Evolutionary conservation across 176 grass and related monocot genomes (phyloP), one percentile per base, ranked within the genome.

Genomic region (Stipa capillata): DNA sequence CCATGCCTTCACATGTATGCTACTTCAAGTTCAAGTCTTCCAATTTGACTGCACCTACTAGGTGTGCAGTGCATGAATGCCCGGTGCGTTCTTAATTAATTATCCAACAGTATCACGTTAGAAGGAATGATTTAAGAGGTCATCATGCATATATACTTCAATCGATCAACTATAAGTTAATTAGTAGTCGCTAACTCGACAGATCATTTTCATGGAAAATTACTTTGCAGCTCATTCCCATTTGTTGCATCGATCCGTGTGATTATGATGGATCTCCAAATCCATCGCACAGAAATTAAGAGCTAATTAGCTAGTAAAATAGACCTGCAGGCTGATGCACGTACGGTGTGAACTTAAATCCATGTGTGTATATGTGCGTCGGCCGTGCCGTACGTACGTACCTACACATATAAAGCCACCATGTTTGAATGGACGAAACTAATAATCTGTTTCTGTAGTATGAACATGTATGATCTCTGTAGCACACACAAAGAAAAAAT

Each of bases 361-460:
- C 54, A 39, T 48, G 35, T 37, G 50, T 65, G 41, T 69, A 12
- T n/a, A n/a, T n/a, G n/a, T n/a, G n/a, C n/a, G n/a, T n/a, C n/a
- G n/a, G n/a, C n/a, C n/a, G n/a, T n/a, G 21, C 77, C 63, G 86
- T 77, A 76, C n/a, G n/a, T n/a, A 68, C 59, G 40, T 72, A 84
- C 40, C 50, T 61, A 45, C 51, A 40, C 47, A 27, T 27, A n/a
- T 17, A 12, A 52, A 45, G 25, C 44, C 63, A 85, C 78, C 24
- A 85, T 77, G 82, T 85, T 81, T 89, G 87, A 89, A 85, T 76
- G 65, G 74, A 79, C 80, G 21, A 69, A 7, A 10, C 49, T 29
- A 54, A 55, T 57, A 45, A 32, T 11, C 41, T 18, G 40, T 12
- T n/a, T n/a, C n/a, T n/a, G n/a, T n/a, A 29, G 64, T 87, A 72